phyloP scores from a whole-genome alignment of 2,329 filamentous ascomycete genomes.

The Aspergillus carbonarius region DNA sequence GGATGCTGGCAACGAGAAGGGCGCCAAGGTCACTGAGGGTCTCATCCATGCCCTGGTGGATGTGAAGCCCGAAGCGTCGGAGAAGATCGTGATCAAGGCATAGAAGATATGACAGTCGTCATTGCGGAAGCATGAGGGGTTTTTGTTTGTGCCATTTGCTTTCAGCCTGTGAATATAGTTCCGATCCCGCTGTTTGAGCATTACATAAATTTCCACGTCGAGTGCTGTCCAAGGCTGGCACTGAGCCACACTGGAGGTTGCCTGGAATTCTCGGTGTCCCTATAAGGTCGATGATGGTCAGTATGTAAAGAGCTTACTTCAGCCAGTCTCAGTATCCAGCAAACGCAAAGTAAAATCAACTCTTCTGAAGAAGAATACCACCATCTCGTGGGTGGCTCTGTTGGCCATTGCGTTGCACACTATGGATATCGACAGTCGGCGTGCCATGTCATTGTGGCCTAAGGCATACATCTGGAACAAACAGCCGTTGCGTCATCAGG shows the following conservation, averaged over 20 bases:
- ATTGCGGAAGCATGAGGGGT: conserved; percentile 5
- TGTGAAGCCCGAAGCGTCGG: conserved; percentile 69
- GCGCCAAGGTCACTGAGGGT: conserved; percentile 76
- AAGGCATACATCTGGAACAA: conserved; percentile 1
- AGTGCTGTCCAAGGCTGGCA: neutral
- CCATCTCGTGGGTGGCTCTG: neutral
- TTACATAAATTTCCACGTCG: conserved; percentile 7
- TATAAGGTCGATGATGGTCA: neutral
- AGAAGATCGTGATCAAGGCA: conserved; percentile 42
- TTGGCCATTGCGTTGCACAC: neutral
- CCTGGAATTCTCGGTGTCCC: neutral
- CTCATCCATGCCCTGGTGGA: conserved; percentile 82
- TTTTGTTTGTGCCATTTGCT: conserved; percentile 15
- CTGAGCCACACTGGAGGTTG: neutral
- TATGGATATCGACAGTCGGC: neutral
- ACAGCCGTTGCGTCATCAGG: conserved; percentile 8
- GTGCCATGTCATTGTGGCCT: conserved; percentile 1
- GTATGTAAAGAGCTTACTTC: neutral
- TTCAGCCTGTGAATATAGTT: conserved; percentile 17
- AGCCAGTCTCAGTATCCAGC: neutral
- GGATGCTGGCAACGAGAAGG: conserved; percentile 73
- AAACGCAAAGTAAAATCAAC: no score
- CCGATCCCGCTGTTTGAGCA: conserved; percentile 10
- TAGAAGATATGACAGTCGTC: conserved; percentile 22
- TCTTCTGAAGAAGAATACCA: no score